Percentiles rank a stretch among this genome's conserved stretches.
Conservation (phyloP, 1,284 basidiomycete genomes). For the Volvariella surrecta region DNA sequence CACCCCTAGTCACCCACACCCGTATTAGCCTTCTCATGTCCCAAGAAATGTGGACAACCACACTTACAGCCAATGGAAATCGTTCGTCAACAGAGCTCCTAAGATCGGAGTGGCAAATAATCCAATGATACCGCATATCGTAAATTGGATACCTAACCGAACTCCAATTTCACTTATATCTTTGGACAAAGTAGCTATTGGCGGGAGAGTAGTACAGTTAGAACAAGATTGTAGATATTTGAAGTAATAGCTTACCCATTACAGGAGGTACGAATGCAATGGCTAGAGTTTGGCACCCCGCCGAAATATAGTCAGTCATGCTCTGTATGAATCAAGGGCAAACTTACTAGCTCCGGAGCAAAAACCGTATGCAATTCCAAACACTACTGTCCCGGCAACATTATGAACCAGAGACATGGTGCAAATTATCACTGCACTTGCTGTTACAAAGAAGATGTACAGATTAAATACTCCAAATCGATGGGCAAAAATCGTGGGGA, state of each 20-base stretch:
- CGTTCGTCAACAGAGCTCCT: slow-evolving; percentile 18
- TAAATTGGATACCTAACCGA: slow-evolving; percentile 17
- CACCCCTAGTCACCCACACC: not conserved
- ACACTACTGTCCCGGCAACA: slow-evolving; percentile 15
- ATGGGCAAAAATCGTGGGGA: slow-evolving; percentile 36
- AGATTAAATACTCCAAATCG: slow-evolving; percentile 30
- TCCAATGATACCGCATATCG: slow-evolving; percentile 13
- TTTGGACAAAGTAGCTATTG: slow-evolving; percentile 7
- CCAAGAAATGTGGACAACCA: slow-evolving; percentile 11
- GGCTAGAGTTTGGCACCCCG: not conserved
- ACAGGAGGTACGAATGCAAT: slow-evolving; percentile 4
- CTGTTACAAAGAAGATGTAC: slow-evolving; percentile 10
- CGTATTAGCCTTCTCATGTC: slow-evolving; percentile 5
- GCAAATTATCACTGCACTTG: slow-evolving; percentile 16
- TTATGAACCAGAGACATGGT: slow-evolving; percentile 16
- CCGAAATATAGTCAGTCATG: no score
- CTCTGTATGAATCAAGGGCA: no score
- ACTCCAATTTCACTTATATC: slow-evolving; percentile 16
- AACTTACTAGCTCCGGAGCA: slow-evolving; percentile 7
- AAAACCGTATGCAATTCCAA: slow-evolving; percentile 20
- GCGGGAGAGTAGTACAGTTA: not conserved
- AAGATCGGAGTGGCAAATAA: slow-evolving; percentile 19
- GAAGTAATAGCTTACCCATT: slow-evolving; percentile 1
- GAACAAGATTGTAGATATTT: slow-evolving; percentile 15
- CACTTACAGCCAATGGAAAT: slow-evolving; percentile 15